phyloP scores from a whole-genome alignment of 352 stramenopile species.

The Phytophthora syringae region DNA sequence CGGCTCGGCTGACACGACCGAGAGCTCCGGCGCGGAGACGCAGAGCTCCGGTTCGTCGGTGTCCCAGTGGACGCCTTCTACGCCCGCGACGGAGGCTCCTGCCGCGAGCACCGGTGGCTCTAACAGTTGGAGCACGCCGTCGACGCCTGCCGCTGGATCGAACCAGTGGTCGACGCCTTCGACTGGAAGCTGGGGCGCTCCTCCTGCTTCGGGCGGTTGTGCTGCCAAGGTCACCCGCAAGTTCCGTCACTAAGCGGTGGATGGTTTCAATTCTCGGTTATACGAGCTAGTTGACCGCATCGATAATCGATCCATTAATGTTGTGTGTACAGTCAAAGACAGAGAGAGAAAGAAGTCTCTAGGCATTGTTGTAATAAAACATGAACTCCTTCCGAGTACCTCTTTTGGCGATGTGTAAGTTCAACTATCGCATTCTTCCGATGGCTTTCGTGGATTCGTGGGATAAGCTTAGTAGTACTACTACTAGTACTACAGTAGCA shows the following conservation, averaged over 20 bases:
- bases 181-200: slow-evolving; percentile 4
- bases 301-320: too few species aligned
- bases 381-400: too few species aligned
- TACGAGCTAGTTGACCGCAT: background rate
- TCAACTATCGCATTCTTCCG: too few species aligned
- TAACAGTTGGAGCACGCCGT: slow-evolving; percentile 9
- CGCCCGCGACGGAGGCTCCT: slow-evolving; percentile 1
- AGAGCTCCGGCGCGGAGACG: background rate
- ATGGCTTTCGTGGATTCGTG: too few species aligned
- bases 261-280: background rate
- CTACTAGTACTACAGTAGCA: too few species aligned
- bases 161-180: background rate
- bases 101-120: slow-evolving; percentile 10
- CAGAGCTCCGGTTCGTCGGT: background rate
- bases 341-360: too few species aligned
- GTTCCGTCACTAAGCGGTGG: slow-evolving; percentile 29
- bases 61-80: slow-evolving; percentile 7
- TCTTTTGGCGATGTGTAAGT: too few species aligned
- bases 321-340: too few species aligned
- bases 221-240: slow-evolving; percentile 22
- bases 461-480: too few species aligned
- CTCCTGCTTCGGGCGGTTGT: slow-evolving; percentile 16
- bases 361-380: too few species aligned
- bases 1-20: too few species aligned
- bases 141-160: background rate